These are phyloP conservation scores for Sphaerulina musiva DNA, from an alignment of 2,329 filamentous ascomycete species.

Conservation along the genomic window DNA sequence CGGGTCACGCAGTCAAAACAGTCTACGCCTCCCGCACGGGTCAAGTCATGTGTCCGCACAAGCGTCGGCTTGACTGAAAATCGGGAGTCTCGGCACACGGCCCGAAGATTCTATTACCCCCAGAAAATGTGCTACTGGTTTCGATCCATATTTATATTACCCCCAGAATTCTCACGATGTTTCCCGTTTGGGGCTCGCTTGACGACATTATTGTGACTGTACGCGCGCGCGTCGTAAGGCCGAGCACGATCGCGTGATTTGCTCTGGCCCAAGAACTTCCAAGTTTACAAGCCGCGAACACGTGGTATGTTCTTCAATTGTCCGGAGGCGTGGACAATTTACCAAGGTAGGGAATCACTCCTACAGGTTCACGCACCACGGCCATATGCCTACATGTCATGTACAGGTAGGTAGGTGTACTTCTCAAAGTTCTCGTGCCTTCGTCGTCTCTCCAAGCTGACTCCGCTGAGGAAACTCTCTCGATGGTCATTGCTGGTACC, in stretches of 20 bases:
- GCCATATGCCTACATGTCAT: not conserved
- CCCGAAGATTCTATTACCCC: constrained; percentile 8
- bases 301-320: not conserved
- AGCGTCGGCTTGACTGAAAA: constrained; percentile 3
- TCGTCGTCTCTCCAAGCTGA: not conserved
- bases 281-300: not conserved
- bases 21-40: constrained; percentile 5
- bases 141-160: constrained; percentile 4
- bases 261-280: not conserved
- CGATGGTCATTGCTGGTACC: not conserved
- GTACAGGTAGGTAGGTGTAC: no score
- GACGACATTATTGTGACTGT: not conserved
- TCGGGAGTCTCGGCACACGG: constrained; percentile 7
- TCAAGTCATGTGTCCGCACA: constrained; percentile 14
- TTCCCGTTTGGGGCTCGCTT: not conserved
- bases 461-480: not conserved
- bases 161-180: constrained; percentile 4
- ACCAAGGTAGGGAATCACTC: not conserved
- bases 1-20: not conserved
- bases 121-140: not conserved
- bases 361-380: not conserved
- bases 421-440: not conserved
- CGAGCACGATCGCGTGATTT: constrained; percentile 3
- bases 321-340: not conserved
- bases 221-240: no score